Conservation (phyloP, 345 rosid genomes). For the Rhodomyrtus tomentosa region DNA sequence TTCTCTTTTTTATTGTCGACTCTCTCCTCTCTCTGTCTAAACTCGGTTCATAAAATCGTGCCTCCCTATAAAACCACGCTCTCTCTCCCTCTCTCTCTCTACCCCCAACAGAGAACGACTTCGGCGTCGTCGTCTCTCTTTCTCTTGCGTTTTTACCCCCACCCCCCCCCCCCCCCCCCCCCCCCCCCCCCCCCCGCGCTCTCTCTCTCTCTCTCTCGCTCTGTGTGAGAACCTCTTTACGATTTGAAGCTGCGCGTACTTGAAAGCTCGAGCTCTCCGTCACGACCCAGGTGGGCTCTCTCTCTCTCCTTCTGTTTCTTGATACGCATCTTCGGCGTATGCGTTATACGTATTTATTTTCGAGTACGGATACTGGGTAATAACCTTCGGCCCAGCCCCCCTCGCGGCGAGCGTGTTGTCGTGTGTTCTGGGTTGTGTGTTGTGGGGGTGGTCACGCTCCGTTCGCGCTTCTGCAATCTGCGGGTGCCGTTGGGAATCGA, state of each 20-base stretch:
- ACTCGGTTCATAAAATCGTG: neutral
- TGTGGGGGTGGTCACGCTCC: neutral
- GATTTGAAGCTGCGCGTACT: neutral
- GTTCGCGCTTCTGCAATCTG: neutral
- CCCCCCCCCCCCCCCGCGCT: no score
- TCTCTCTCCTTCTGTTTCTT: neutral
- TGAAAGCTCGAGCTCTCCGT: neutral
- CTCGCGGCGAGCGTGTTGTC: neutral
- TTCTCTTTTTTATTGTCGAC: neutral
- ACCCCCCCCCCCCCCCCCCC: no score
- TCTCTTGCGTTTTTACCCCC: neutral
- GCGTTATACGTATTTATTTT: neutral
- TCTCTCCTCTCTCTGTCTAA: neutral
- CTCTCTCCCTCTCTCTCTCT: neutral
- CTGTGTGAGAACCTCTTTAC: neutral
- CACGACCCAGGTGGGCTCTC: neutral
- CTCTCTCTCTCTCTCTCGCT: neutral
- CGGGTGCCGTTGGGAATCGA: neutral
- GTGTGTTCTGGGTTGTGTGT: neutral
- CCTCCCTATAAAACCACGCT: neutral
- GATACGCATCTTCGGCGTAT: neutral
- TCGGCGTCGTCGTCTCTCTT: neutral
- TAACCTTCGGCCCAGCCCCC: neutral
- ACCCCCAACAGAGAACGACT: neutral
- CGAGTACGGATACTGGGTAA: neutral